Conservation (phyloP, 2,329 filamentous ascomycete genomes). For the Cryphonectria carpinicola region DNA sequence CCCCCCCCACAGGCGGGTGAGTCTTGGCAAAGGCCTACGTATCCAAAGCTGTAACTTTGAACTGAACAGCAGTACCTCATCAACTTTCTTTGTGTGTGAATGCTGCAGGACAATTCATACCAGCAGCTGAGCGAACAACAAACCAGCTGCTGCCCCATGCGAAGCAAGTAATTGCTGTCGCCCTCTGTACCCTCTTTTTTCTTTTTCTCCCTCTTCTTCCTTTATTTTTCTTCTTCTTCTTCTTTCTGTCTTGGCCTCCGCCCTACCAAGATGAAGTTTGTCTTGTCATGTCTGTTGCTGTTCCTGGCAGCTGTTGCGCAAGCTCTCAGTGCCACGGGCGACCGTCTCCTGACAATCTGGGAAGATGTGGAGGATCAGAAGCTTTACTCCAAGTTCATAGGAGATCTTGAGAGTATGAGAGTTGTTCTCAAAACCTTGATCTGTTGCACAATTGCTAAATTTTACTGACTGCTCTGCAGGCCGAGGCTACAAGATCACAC, state of each 20-base stretch:
- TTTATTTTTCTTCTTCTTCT: slow-evolving; percentile 11
- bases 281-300: slow-evolving; percentile 71
- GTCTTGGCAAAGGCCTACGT: slow-evolving; percentile 44
- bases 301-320: slow-evolving; percentile 68
- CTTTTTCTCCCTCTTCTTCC: slow-evolving; percentile 31
- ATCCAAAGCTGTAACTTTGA: slow-evolving; percentile 34
- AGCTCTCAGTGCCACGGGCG: slow-evolving; percentile 79
- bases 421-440: neutral
- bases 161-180: slow-evolving; percentile 28
- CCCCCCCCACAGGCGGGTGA: slow-evolving; percentile 10
- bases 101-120: neutral
- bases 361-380: slow-evolving; percentile 82
- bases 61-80: slow-evolving; percentile 22
- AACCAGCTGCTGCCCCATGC: slow-evolving; percentile 24
- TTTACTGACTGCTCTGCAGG: slow-evolving; percentile 51
- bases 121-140: slow-evolving; percentile 18
- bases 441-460: slow-evolving; percentile 31
- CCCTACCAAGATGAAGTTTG: slow-evolving; percentile 69
- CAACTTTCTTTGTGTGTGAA: slow-evolving; percentile 5
- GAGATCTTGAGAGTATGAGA: slow-evolving; percentile 68
- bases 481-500: slow-evolving; percentile 79
- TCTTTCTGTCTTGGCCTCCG: neutral
- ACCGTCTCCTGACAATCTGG: slow-evolving; percentile 81
- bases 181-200: slow-evolving; percentile 19
- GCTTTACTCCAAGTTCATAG: slow-evolving; percentile 80